phyloP scores from a whole-genome alignment of 768 basidiomycete species.

The Coprinopsis strossmayeri region DNA sequence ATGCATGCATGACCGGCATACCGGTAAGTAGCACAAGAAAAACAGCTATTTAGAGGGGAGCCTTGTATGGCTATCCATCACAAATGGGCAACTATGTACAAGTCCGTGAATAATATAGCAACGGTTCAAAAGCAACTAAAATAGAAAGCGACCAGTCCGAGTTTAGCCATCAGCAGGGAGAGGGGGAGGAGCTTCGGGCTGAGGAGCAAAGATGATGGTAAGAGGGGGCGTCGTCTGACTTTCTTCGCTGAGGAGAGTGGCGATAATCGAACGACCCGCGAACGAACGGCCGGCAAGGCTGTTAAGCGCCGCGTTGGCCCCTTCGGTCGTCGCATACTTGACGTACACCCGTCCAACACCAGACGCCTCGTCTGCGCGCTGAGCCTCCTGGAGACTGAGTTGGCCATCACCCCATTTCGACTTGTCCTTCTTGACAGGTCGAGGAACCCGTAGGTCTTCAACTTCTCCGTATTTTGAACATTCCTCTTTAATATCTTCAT shows the following conservation, averaged over 20 bases:
- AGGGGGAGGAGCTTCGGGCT: slow-evolving; percentile 78
- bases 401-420: slow-evolving; percentile 71
- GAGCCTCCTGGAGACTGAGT: slow-evolving; percentile 58
- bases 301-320: slow-evolving; percentile 70
- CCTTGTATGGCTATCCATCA: too few species aligned
- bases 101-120: neutral
- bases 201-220: slow-evolving; percentile 76
- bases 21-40: too few species aligned
- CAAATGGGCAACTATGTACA: too few species aligned
- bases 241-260: slow-evolving; percentile 76
- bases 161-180: slow-evolving; percentile 34
- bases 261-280: slow-evolving; percentile 81
- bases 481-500: slow-evolving; percentile 92
- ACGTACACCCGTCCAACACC: slow-evolving; percentile 97
- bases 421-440: slow-evolving; percentile 84
- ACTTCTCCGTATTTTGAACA: slow-evolving; percentile 75
- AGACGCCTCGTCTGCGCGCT: slow-evolving; percentile 76
- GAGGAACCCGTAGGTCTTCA: slow-evolving; percentile 81
- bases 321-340: slow-evolving; percentile 59
- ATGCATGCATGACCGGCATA: too few species aligned
- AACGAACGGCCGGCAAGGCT: slow-evolving; percentile 87
- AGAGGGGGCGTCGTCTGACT: slow-evolving; percentile 82
- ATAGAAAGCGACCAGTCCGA: too few species aligned
- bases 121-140: neutral
- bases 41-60: too few species aligned